phyloP scores from a whole-genome alignment of 176 grass and related monocot species.

The Areca catechu region DNA sequence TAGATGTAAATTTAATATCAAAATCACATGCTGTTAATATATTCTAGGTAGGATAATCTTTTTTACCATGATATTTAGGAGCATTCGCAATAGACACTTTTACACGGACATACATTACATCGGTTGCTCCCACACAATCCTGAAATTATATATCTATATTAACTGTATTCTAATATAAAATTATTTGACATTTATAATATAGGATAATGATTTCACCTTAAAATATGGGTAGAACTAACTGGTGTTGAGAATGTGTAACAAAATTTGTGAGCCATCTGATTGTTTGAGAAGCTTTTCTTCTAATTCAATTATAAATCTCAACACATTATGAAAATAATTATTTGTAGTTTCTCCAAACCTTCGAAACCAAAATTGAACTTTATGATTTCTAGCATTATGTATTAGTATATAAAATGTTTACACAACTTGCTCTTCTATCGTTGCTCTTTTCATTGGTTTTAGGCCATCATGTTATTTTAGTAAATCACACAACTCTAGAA shows the following conservation, averaged over 20 bases:
- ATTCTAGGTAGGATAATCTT: background rate
- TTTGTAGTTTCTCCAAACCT: background rate
- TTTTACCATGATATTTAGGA: background rate
- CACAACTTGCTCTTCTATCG: no score
- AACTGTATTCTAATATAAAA: background rate
- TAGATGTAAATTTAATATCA: background rate
- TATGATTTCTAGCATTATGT: no score
- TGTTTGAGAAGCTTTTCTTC: background rate
- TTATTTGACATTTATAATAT: no score
- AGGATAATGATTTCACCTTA: background rate
- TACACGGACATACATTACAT: background rate
- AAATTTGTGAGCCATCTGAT: background rate
- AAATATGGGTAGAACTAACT: background rate
- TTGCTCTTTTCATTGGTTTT: no score
- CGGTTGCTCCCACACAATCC: background rate
- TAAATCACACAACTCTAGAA: background rate
- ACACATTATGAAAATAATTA: background rate
- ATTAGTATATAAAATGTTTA: no score
- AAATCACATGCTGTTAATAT: background rate
- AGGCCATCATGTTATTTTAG: background rate
- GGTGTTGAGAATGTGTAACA: background rate
- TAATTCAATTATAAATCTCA: background rate
- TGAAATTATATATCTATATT: background rate
- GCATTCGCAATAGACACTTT: no score
- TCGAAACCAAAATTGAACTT: no score